Percentiles rank a stretch among this genome's conserved stretches.
These are phyloP conservation scores for Zygoascus ofunaensis DNA, from an alignment of 805 yeast species.

Conservation along the genomic window DNA sequence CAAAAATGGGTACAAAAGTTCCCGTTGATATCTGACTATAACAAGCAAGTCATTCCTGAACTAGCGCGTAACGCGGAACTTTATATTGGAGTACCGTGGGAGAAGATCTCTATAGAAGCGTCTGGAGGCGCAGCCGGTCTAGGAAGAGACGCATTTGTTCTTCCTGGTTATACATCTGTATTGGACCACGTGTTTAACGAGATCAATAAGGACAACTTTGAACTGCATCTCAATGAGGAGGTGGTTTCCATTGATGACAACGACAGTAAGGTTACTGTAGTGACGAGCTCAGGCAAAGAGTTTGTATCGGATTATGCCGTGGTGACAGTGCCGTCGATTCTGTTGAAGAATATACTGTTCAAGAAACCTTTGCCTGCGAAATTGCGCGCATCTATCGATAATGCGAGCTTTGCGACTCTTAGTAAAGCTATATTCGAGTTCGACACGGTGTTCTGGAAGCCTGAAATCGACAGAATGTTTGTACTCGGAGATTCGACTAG, in stretches of 20 bases:
- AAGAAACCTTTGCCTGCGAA: constrained; percentile 43
- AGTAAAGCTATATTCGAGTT: constrained; percentile 72
- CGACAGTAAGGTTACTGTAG: constrained; percentile 10
- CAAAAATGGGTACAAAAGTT: constrained; percentile 34
- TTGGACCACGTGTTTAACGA: constrained; percentile 35
- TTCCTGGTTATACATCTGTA: constrained; percentile 49
- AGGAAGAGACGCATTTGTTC: constrained; percentile 69
- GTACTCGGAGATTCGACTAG: constrained; percentile 32
- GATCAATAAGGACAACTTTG: constrained; percentile 30
- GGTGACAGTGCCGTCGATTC: constrained; percentile 72
- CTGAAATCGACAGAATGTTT: constrained; percentile 39
- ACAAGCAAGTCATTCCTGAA: constrained; percentile 44
- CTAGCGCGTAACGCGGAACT: constrained; percentile 53
- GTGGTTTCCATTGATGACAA: constrained; percentile 26
- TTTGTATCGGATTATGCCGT: constrained; percentile 47
- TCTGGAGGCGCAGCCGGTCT: constrained; percentile 53
- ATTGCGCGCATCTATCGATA: constrained; percentile 33
- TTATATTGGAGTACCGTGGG: constrained; percentile 75
- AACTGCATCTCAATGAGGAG: constrained; percentile 34
- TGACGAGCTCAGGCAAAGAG: constrained; percentile 19
- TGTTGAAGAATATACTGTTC: constrained; percentile 44
- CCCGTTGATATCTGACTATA: constrained; percentile 30
- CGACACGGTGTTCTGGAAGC: constrained; percentile 51
- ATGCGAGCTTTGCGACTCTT: constrained; percentile 53
- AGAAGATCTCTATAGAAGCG: constrained; percentile 38